Evolutionary conservation across 2,329 filamentous ascomycete species (phyloP), one percentile per base, ranked within the genome.

Genomic region (Arthrobotrys megalospora): DNA sequence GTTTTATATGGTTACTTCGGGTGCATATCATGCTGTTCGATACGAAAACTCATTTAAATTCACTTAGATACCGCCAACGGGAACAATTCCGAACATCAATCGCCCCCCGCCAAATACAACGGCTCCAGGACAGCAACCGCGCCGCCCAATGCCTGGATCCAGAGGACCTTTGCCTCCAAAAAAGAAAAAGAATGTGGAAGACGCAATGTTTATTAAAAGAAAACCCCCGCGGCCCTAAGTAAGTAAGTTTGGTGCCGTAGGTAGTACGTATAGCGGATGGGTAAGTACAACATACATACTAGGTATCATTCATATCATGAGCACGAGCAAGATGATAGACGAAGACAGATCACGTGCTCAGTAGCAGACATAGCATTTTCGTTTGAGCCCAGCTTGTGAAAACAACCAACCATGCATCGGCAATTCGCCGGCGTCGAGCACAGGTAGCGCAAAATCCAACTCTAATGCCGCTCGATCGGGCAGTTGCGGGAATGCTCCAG

Each of bases 131-230:
- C 55, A 60, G 41, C 50, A 65, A 32, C 63, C 41, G 41, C 73
- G 67, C 21, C 73, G 73, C 14, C 48, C 62, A 24, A 34, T 55
- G 16, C 73, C 66, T 16, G 73, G 73, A 24, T 77, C 73, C 6
- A 58, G 41, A 53, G 73, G 73, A 6, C 73, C 66, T 8, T 38
- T 77, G 19, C 73, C 73, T 1, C 65, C 58, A 7, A 77, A 77
- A 47, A 77, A 77, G 60, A 77, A 77, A 53, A 77, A 67, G 36
- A 77, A 77, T 47, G 66, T 77, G 41, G 73, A 77, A 45, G 73
- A 77, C 50, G 73, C 73, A 14, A 77, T 77, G 73, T 77, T 77
- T 41, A 77, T 77, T 41, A 77, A 63, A 36, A 43, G 73, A 32
- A 77, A 77, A 21, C 73, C 73, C 3, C 60, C 66, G 12, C 66